Conservation (phyloP, 2,329 filamentous ascomycete genomes). For the Colletotrichum sp. region DNA sequence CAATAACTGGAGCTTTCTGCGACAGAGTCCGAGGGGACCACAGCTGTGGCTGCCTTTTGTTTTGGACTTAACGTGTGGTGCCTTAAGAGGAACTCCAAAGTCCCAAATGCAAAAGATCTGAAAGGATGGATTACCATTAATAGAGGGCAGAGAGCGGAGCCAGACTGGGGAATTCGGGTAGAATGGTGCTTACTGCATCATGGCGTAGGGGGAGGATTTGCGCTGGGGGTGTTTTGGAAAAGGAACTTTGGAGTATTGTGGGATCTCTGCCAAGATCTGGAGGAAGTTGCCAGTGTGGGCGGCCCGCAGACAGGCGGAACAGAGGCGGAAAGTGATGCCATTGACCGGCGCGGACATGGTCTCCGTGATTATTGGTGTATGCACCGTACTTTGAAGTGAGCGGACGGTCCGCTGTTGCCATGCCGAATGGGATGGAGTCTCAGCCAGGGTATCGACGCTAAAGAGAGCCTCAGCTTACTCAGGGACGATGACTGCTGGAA, state of each 20-base stretch:
- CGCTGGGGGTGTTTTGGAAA: neutral
- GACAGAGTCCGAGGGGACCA: neutral
- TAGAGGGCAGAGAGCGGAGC: neutral
- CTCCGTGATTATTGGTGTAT: neutral
- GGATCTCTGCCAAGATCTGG: neutral
- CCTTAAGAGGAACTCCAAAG: neutral
- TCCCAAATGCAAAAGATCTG: neutral
- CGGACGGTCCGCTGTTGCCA: neutral
- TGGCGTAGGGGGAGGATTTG: neutral
- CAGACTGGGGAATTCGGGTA: neutral
- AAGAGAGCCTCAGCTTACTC: constrained; percentile 11
- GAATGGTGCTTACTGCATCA: neutral
- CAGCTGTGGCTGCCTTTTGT: neutral
- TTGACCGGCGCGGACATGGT: neutral
- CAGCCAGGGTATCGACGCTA: neutral
- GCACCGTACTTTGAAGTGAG: neutral
- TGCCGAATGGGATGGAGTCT: neutral
- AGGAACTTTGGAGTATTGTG: neutral
- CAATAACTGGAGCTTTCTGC: neutral
- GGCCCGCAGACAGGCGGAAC: neutral
- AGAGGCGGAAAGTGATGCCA: neutral
- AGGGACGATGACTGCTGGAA: neutral
- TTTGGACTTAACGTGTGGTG: neutral
- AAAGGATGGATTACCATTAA: neutral
- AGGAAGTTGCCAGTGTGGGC: neutral